phyloP scores from a whole-genome alignment of 805 yeast genomes.

The Pichia eremophila region DNA sequence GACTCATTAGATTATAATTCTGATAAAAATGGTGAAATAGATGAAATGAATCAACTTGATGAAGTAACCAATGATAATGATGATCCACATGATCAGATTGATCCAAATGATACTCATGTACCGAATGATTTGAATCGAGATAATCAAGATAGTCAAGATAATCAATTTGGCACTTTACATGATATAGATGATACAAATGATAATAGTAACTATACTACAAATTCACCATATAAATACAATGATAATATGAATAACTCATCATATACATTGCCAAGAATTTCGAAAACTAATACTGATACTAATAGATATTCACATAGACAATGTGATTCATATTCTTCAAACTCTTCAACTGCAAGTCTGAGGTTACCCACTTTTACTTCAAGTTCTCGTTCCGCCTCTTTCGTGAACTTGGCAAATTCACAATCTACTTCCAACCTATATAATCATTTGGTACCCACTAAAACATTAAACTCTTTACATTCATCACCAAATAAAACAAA shows the following conservation, averaged over 20 bases:
- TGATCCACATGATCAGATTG: too few species aligned
- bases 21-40: background rate
- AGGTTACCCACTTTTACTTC: background rate
- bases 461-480: background rate
- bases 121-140: too few species aligned
- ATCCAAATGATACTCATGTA: too few species aligned
- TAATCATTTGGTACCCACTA: background rate
- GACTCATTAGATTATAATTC: background rate
- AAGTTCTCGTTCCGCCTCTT: background rate
- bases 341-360: background rate
- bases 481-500: constrained; percentile 3
- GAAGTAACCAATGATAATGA: background rate
- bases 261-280: background rate
- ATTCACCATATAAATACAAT: background rate
- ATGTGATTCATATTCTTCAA: background rate
- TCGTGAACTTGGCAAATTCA: background rate
- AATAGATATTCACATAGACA: constrained; percentile 1
- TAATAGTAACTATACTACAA: background rate
- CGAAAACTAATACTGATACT: background rate
- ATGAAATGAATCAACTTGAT: background rate
- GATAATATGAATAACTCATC: background rate
- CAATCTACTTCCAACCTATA: background rate
- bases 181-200: background rate
- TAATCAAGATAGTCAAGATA: too few species aligned
- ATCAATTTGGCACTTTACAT: background rate